Evolutionary conservation across 768 basidiomycete genomes (phyloP), one percentile per base, ranked within the genome.

Genomic region (Collybia sordida): DNA sequence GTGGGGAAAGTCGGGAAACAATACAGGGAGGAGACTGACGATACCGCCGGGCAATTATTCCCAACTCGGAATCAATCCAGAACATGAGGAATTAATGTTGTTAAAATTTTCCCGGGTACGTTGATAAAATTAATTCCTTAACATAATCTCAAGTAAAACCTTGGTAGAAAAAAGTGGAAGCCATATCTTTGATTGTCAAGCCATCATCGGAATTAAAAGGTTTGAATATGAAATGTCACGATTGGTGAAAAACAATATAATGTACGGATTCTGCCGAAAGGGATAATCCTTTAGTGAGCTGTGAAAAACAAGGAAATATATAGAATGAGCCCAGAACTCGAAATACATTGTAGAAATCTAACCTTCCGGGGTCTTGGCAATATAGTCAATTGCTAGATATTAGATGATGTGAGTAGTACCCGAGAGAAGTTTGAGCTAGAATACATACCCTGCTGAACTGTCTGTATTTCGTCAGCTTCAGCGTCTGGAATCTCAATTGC

Each of bases 401-500:
- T 53, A 55, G 55, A 44, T 41, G 31, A 19, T 36, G 38, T 34
- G 55, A 59, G 40, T 53, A 47, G 62, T 49, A 46, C 48, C 50
- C 46, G 43, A 41, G 50, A n/a, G 34, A 49, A 42, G 31, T 45
- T 41, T 8, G 46, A 46, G 9, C n/a, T 38, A 28, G 23, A 9
- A 14, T 4, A 64, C 80, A 49, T 62, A 94, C 95, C 96, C 69
- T 98, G 89, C 58, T 83, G 81, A 46, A 98, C 90, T 6, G 91
- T 93, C 61, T 84, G 85, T 64, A 98, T 98, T 61, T 85, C 86
- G 68, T 98, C 96, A 8, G 95, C 96, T 69, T 99, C 97, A 31
- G 81, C 86, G 63, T 99, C 97, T 14, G 97, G 96, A 62, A 99
- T 99, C 71, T 98, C 97, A 65, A 99, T 95, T 23, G 82, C 79